Base-by-base conservation (phyloP, 352 stramenopile genomes). In the Phytophthora fragariae region DNA sequence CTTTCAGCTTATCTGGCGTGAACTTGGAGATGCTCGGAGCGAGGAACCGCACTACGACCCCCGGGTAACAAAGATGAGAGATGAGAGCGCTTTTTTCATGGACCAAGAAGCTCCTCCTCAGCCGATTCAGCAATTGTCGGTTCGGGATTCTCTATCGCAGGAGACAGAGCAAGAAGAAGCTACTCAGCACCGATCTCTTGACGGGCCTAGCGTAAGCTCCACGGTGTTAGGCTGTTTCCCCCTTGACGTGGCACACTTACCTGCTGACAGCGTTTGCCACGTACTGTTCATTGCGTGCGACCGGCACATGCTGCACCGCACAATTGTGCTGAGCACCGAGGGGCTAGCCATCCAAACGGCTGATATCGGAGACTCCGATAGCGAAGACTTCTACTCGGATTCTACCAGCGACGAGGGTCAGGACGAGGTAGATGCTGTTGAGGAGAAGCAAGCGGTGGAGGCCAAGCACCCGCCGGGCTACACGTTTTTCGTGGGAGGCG, bases 1-100 rank as follows among this genome's bases (percentile, higher is more conserved):
- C 75, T 89, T 92, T 55, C 84, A 92, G 70, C 58, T 92, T 9
- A 83, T 92, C n/a, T 92, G 84, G 84, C 75, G 84, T 17, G 69
- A 71, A 12, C 57, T 72, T 41, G 72, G 77, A 24, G 76, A 92
- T 21, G 71, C 84, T 47, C 73, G 82, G 17, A 89, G 80, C 29
- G 80, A 90, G 31, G 75, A 90, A 58, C 84, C 84, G 15, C 70
- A 85, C 57, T 91, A 90, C 46, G 80, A 88, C 29, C 31, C 65
- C 10, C 75, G 75, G 29, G 50, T 88, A 17, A 72, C 79, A 11
- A 73, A 27, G 15, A 37, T 91, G 19, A 72, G 75, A 1, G 84
- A 91, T 60, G 79, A 85, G 46, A 55, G 84, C 7, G 29, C 47
- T 52, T 57, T 31, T 3, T 47, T 57, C 14, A 50, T 73, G 14